These are phyloP conservation scores for Vararia minispora DNA, from an alignment of 768 basidiomycete genomes.

Conservation along the genomic window DNA sequence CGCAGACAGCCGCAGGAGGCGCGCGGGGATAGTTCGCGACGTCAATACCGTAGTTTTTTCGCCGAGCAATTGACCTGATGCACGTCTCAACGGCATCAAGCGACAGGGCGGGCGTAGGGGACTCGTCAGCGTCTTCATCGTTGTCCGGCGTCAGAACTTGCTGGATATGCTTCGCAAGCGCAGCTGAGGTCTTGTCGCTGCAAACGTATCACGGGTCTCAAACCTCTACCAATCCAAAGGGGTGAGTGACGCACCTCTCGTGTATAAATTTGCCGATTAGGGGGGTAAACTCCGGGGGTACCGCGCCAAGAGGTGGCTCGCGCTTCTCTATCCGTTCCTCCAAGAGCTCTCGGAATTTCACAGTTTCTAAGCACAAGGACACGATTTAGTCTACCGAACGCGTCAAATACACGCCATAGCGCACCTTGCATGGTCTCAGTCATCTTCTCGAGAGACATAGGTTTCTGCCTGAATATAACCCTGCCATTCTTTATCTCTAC, in stretches of 20 bases:
- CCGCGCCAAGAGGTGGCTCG: constrained; percentile 37
- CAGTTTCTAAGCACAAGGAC: constrained; percentile 40
- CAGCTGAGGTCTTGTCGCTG: constrained; percentile 62
- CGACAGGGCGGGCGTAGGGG: constrained; percentile 28
- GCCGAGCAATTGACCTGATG: constrained; percentile 49
- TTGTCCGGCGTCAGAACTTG: constrained; percentile 54
- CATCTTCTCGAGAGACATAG: constrained; percentile 61
- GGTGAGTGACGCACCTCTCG: constrained; percentile 55
- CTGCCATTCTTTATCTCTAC: constrained; percentile 72
- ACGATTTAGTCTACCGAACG: not conserved
- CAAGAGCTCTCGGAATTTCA: constrained; percentile 66
- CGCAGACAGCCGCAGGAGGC: constrained; percentile 52
- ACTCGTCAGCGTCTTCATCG: constrained; percentile 39
- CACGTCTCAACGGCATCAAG: constrained; percentile 44
- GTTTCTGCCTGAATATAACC: constrained; percentile 66
- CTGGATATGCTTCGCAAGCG: constrained; percentile 60
- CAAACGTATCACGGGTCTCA: constrained; percentile 3
- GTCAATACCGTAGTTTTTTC: constrained; percentile 78
- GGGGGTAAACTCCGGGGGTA: constrained; percentile 62
- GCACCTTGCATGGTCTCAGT: constrained; percentile 76
- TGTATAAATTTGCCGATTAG: constrained; percentile 75
- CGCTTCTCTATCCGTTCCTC: constrained; percentile 38
- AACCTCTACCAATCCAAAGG: not conserved
- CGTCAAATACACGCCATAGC: constrained; percentile 9
- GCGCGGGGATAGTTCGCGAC: constrained; percentile 34